Conservation (phyloP, 805 yeast species). For the Myxozyma udenii region DNA sequence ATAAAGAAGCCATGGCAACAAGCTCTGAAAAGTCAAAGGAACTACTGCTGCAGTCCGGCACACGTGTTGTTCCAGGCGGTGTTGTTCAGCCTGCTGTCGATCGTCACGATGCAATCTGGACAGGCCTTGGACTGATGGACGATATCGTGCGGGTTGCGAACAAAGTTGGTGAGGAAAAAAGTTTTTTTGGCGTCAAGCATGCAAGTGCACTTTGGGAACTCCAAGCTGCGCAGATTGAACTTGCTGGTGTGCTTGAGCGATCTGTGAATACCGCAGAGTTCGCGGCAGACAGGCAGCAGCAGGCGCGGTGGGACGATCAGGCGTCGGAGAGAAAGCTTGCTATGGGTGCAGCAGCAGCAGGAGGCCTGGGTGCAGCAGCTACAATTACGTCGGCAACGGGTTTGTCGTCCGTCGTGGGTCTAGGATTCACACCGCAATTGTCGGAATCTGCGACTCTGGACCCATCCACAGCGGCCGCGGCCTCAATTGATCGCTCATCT, state of each 20-base stretch:
- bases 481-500: background rate
- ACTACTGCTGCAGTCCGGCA: too few species aligned
- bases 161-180: conserved; percentile 34
- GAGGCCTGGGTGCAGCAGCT: background rate
- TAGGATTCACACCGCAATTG: too few species aligned
- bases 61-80: background rate
- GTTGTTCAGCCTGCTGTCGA: conserved; percentile 38
- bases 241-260: conserved; percentile 44
- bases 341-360: background rate
- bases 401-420: too few species aligned
- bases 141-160: conserved; percentile 65
- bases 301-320: conserved; percentile 18
- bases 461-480: conserved; percentile 2
- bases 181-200: conserved; percentile 46
- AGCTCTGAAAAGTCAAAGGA: too few species aligned
- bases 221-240: conserved; percentile 54
- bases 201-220: conserved; percentile 51
- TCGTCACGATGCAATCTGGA: conserved; percentile 76
- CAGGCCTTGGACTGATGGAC: conserved; percentile 79
- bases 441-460: too few species aligned
- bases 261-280: conserved; percentile 32
- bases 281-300: conserved; percentile 31
- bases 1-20: too few species aligned
- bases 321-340: conserved; percentile 28
- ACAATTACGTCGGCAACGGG: background rate